These are phyloP conservation scores for Cornus florida DNA, from an alignment of 148 eudicot genomes.

Conservation along the genomic window DNA sequence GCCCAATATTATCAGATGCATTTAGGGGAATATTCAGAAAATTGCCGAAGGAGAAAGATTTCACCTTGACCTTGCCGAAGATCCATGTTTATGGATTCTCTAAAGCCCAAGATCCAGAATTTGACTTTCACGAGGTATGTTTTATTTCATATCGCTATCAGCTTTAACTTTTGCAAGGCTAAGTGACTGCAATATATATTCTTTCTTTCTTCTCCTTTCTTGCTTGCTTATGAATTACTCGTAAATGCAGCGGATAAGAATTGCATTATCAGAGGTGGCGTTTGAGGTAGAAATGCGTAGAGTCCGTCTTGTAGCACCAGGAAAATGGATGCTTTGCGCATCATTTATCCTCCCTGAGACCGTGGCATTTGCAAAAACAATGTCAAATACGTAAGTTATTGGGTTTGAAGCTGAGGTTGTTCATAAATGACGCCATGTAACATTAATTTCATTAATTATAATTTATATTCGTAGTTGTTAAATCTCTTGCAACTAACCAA, in stretches of 20 bases:
- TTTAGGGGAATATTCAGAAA: slow-evolving; percentile 69
- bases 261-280: slow-evolving; percentile 66
- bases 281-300: slow-evolving; percentile 71
- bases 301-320: slow-evolving; percentile 92
- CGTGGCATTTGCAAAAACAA: slow-evolving; percentile 49
- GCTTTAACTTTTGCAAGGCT: not conserved
- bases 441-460: not conserved
- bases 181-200: not conserved
- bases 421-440: not conserved
- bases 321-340: slow-evolving; percentile 96
- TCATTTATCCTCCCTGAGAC: slow-evolving; percentile 76
- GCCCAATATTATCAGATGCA: slow-evolving; percentile 41
- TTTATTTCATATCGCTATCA: slow-evolving; percentile 1
- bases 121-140: slow-evolving; percentile 79
- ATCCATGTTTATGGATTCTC: slow-evolving; percentile 94
- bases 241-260: slow-evolving; percentile 63
- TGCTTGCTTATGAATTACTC: not conserved
- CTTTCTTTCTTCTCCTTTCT: not conserved
- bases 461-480: not conserved
- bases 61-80: slow-evolving; percentile 51
- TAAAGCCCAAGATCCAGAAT: slow-evolving; percentile 90
- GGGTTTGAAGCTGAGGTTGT: not conserved
- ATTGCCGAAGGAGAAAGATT: slow-evolving; percentile 25
- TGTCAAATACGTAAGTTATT: slow-evolving; percentile 10
- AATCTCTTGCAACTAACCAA: not conserved